Base-by-base conservation (phyloP, 192 early-diverging fungal genomes). In the Entomortierella chlamydospora region DNA sequence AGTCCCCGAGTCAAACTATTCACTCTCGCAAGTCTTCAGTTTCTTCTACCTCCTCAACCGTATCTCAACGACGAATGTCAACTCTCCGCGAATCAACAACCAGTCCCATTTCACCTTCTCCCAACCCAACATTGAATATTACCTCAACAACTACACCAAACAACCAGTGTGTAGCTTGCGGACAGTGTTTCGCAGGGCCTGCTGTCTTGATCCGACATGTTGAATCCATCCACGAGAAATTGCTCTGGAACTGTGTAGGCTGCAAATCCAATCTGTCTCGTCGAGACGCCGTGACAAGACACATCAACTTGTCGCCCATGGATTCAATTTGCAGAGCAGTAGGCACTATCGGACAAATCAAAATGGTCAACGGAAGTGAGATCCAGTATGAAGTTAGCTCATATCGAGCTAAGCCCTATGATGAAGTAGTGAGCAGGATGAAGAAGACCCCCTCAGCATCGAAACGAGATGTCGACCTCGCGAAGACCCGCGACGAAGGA, bases 271-370 rank as follows among this genome's bases (percentile, higher is more conserved):
- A 70, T 42, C 63, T 79, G 2, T 79, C 76, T 0, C 61, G 76
- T 25, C 54, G 76, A 4, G 76, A 79, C 41, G 76, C 76, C 4
- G 76, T 79, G 42, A 79, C 76, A 2, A 55, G 76, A 2, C 76
- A 79, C 30, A 79, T 79, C 63, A 79, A 79, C 22, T 62, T 79
- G 18, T 79, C 76, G 0, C 68, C 76, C 10, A 79, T 79, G 76
- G 76, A 79, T 42, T 79, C 76, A 0, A 49, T 79, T 63, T 79
- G 76, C 41, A 55, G 76, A 25, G 47, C 54, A 0, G 68, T 79
- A 4, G 68, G 76, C 13, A 70, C 68, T 0, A 79, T 79, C 47
- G 76, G 76, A n/a, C 76, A 79, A 33, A 65, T 79, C 30, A 79
- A 79, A 57, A 79, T 61, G 56, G 8, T 70, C 34, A 52, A 79